These are phyloP conservation scores for Lachancea cidri DNA, from an alignment of 805 yeast genomes.

Conservation along the genomic window DNA sequence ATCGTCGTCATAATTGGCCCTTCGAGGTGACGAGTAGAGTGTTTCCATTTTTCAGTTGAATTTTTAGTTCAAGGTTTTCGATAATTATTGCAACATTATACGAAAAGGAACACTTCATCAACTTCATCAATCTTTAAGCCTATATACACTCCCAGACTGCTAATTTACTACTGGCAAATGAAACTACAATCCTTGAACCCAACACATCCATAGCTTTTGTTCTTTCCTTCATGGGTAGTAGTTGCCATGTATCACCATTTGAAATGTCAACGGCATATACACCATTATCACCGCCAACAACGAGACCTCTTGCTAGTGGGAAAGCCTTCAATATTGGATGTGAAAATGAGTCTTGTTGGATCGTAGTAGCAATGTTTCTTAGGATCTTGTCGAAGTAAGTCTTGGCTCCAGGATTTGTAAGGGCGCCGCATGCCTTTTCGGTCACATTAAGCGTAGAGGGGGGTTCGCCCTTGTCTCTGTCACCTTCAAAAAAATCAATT, in stretches of 20 bases:
- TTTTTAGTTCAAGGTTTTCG: too few relatives aligned
- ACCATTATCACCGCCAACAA: slow-evolving; percentile 27
- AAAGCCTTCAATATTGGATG: slow-evolving; percentile 25
- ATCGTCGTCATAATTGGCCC: slow-evolving; percentile 85
- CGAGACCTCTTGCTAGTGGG: slow-evolving; percentile 15
- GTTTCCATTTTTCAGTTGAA: too few relatives aligned
- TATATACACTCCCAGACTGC: slow-evolving; percentile 7
- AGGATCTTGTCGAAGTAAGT: slow-evolving; percentile 24
- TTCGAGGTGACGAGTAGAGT: too few relatives aligned
- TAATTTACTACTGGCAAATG: slow-evolving; percentile 16
- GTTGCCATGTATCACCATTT: slow-evolving; percentile 26
- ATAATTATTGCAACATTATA: neutral
- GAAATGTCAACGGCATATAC: slow-evolving; percentile 25
- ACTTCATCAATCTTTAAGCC: neutral
- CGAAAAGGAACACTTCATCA: neutral
- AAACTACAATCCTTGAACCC: slow-evolving; percentile 10
- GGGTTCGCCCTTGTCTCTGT: too few relatives aligned
- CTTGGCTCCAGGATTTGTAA: neutral
- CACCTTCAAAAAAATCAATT: too few relatives aligned
- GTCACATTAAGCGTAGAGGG: too few relatives aligned
- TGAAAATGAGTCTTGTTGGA: slow-evolving; percentile 27
- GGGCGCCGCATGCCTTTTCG: neutral
- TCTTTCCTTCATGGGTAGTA: slow-evolving; percentile 24
- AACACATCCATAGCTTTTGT: slow-evolving; percentile 23
- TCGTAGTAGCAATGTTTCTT: slow-evolving; percentile 26